Evolutionary conservation across 306 rosid genomes (phyloP), one percentile per base, ranked within the genome.

Genomic region (Vachellia pachyceras): DNA sequence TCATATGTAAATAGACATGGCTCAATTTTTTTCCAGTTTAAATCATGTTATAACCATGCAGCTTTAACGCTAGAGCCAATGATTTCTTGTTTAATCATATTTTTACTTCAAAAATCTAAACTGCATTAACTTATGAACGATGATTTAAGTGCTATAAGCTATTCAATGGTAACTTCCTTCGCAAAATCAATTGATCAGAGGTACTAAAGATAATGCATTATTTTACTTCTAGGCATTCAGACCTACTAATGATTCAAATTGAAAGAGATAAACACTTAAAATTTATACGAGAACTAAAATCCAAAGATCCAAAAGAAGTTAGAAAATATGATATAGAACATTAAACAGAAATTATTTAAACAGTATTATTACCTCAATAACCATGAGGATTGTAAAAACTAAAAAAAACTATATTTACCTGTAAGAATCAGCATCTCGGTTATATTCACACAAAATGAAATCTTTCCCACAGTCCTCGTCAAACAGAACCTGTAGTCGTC

Each of bases 351-450:
- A 8, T 7, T 39, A 1, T 29, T 29, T 29, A 29, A 29, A 29
- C 49, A 15, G 44, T 11, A 36, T 33, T 20, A 57, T 17, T 25
- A 75, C 14, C 0, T 41, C 47, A 71, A 75, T 7, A 84, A 79
- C 47, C 50, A 78, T 15, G 77, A 15, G 41, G 14, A 76, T 37
- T 15, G 25, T 36, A 6, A 22, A 64, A 63, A 35, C 45, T 15
- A 17, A 29, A 29, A 29, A 29, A 29, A 29, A 29, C 33, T 1
- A 29, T 47, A 2, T 5, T 12, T 84, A 90, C 99, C 98, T 88
- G 86, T 93, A 95, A 39, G 99, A 95, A 80, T 95, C 98, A 1
- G 98, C 99, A 86, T 95, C 99, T 89, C 98, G 85, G 83, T 95
- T 95, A 84, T 95, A 95, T 73, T 95, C 99, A 54, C 99, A 95